Evolutionary conservation across 257 asterid species (phyloP).

Genomic region (Penstemon barbatus): DNA sequence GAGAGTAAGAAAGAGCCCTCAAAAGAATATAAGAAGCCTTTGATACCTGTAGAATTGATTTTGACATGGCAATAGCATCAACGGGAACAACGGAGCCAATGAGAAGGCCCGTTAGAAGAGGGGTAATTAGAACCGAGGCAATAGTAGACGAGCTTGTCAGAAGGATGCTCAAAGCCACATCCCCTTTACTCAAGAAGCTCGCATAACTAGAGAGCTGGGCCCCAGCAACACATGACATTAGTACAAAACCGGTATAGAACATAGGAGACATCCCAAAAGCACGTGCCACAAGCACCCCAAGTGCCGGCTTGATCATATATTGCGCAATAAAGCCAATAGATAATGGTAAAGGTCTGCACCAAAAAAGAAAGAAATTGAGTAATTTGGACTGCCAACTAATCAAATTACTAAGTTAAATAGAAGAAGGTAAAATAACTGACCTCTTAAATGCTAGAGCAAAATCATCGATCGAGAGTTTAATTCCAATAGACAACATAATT

Average conservation of each 20-base stretch:
- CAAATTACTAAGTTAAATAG: not conserved
- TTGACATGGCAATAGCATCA: slow-evolving; percentile 94
- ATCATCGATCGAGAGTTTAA: slow-evolving; percentile 84
- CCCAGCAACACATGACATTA: slow-evolving; percentile 91
- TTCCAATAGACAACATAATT: slow-evolving; percentile 94
- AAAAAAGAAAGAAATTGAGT: slow-evolving; percentile 12
- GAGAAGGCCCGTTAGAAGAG: slow-evolving; percentile 85
- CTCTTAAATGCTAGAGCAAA: slow-evolving; percentile 91
- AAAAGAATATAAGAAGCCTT: not conserved
- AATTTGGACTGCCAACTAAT: not conserved
- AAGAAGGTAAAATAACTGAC: slow-evolving; percentile 35
- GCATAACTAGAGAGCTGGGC: slow-evolving; percentile 98
- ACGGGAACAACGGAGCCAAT: slow-evolving; percentile 97
- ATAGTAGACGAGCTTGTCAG: slow-evolving; percentile 91
- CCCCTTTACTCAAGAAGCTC: slow-evolving; percentile 92
- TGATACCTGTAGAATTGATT: slow-evolving; percentile 88
- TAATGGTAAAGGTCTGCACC: slow-evolving; percentile 76
- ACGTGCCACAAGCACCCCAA: slow-evolving; percentile 77
- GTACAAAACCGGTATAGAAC: slow-evolving; percentile 89
- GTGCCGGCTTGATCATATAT: slow-evolving; percentile 77
- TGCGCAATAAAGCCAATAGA: slow-evolving; percentile 81
- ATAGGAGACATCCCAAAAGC: slow-evolving; percentile 77
- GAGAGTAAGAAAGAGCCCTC: too few relatives aligned
- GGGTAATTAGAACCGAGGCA: slow-evolving; percentile 84
- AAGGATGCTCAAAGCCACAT: slow-evolving; percentile 92